Conservation (phyloP, 2,329 filamentous ascomycete species). For the Ilyonectria sp. region DNA sequence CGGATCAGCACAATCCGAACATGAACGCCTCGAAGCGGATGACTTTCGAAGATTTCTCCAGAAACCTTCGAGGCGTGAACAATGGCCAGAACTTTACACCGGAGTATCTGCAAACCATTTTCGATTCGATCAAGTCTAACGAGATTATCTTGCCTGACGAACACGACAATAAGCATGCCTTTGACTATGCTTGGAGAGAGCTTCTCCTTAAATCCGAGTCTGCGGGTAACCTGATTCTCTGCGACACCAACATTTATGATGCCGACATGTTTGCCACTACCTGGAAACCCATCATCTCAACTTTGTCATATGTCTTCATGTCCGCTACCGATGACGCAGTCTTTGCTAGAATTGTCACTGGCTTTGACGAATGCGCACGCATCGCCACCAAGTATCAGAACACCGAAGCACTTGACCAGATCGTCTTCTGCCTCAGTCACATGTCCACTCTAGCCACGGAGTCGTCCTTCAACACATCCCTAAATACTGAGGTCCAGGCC, state of each 20-base stretch:
- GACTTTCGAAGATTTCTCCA: constrained; percentile 85
- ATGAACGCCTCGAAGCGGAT: constrained; percentile 85
- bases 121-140: constrained; percentile 89
- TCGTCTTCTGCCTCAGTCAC: constrained; percentile 89
- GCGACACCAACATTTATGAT: constrained; percentile 94
- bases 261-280: constrained; percentile 97
- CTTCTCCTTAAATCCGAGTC: constrained; percentile 87
- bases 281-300: constrained; percentile 95
- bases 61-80: constrained; percentile 93
- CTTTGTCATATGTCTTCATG: constrained; percentile 98
- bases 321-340: constrained; percentile 97
- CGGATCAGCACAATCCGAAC: constrained; percentile 96
- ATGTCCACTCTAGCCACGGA: constrained; percentile 91
- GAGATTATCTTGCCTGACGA: constrained; percentile 98
- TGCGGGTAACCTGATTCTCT: constrained; percentile 81
- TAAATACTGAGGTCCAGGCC: constrained; percentile 97
- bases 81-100: constrained; percentile 85
- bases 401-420: constrained; percentile 90
- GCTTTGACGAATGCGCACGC: constrained; percentile 95
- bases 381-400: constrained; percentile 90
- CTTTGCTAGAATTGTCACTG: constrained; percentile 92
- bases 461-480: constrained; percentile 81
- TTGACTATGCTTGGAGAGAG: constrained; percentile 98
- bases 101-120: constrained; percentile 89
- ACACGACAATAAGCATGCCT: constrained; percentile 96